Percentiles rank a stretch among this genome's conserved stretches.
phyloP scores from a whole-genome alignment of 768 basidiomycete species.

The Mycena belliarum region DNA sequence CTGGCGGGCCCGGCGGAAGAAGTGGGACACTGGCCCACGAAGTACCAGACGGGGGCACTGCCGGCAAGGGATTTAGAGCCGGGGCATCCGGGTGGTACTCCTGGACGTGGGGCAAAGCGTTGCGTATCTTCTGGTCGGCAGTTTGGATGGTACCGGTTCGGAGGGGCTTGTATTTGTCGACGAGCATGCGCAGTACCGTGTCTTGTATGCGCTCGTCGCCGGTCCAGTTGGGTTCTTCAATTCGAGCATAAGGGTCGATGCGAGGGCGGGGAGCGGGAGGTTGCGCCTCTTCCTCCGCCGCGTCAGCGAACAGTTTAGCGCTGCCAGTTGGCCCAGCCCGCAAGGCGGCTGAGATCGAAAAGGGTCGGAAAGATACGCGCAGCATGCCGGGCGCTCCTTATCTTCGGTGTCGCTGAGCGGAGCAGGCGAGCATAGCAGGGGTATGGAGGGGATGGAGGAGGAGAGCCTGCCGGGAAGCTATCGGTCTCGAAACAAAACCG shows the following conservation, averaged over 20 bases:
- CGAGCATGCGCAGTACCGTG: conserved; percentile 71
- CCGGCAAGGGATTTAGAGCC: conserved; percentile 13
- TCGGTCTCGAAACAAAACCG: conserved; percentile 4
- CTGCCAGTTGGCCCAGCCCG: conserved; percentile 2
- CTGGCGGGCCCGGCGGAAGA: conserved; percentile 54
- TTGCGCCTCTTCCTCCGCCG: conserved; percentile 12
- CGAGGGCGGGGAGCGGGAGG: not conserved
- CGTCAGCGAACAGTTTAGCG: conserved; percentile 20
- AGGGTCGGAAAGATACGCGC: not conserved
- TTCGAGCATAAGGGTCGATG: too few species aligned
- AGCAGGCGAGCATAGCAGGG: too few species aligned
- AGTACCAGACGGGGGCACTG: conserved; percentile 25
- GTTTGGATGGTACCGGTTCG: conserved; percentile 57
- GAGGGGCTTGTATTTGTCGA: conserved; percentile 85
- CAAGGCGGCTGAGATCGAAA: conserved; percentile 1
- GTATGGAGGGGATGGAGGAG: too few species aligned
- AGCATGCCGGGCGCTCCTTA: too few species aligned
- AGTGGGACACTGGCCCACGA: conserved; percentile 55
- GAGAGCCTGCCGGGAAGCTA: not conserved
- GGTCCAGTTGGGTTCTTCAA: conserved; percentile 16
- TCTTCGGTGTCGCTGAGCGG: too few species aligned
- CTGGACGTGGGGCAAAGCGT: conserved; percentile 43
- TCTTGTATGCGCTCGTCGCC: conserved; percentile 22
- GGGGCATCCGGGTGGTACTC: conserved; percentile 23
- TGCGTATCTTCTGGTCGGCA: conserved; percentile 68